Base-by-base conservation (phyloP, 108 stramenopile genomes). In the Fragilariopsis cylindrus region DNA sequence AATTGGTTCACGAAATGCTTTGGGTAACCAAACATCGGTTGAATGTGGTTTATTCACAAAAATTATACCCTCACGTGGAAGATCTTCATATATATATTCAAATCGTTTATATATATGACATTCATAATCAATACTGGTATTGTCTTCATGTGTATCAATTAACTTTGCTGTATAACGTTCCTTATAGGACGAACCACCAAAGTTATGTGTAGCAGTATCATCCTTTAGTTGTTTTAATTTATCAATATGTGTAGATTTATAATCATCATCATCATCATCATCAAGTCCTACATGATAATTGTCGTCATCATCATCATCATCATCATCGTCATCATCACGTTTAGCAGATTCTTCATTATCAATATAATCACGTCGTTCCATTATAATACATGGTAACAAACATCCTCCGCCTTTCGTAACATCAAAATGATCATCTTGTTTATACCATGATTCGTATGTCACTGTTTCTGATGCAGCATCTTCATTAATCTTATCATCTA, bases 1-100 rank as follows among this genome's bases (percentile, higher is more conserved):
- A 41, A 84, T 77, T 64, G 82, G 82, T 55, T 83, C 79, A 3
- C 85, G 77, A 71, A 85, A 85, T n/a, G 77, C 76, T 4, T 68
- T 55, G 42, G 64, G 16, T 15, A 80, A 21, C 48, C 65, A 77
- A 47, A 69, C 62, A 60, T 83, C 82, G 30, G 69, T 70, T 0
- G 62, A 63, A 40, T 63, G 62, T 42, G 42, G 42, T 15, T 45
- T 63, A 44, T 63, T 48, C 76, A 82, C 50, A 76, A 63, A 21
- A 44, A 40, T 43, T 5, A 88, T 86, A 48, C 75, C 80, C 8
- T 71, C 56, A 47, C 88, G 55, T 4, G 85, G 81, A 57, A 86
- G 68, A 65, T 82, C 70, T 18, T 39, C 41, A 53, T 65, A 71
- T n/a, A 60, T 50, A 2, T 77, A 77, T 47, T 71, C 70, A 41